A percentile compares a stretch with the other conserved stretches of the same genome.
Evolutionary conservation across 352 stramenopile species (phyloP).

Genomic region (Phytophthora aleatoria): DNA sequence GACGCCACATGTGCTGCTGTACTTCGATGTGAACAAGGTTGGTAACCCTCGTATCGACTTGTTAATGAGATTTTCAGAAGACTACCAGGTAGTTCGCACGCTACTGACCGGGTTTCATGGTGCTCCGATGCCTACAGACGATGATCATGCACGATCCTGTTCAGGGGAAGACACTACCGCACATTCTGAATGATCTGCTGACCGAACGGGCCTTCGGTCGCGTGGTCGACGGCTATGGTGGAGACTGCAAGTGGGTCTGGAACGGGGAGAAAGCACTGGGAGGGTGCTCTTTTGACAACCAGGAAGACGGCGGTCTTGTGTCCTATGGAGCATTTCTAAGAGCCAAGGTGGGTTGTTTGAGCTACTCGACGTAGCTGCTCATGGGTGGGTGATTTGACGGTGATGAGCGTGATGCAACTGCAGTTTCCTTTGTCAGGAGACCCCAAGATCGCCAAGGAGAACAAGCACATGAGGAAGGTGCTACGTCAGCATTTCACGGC

Average conservation of each 20-base stretch:
- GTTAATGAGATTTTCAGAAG: not conserved
- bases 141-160: conserved; percentile 86
- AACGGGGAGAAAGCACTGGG: conserved; percentile 37
- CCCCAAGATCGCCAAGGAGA: conserved; percentile 42
- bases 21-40: conserved; percentile 87
- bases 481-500: conserved; percentile 70
- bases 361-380: not conserved
- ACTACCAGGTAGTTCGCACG: not conserved
- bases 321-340: conserved; percentile 74
- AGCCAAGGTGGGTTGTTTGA: conserved; percentile 42
- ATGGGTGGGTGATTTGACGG: conserved; percentile 1
- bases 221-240: conserved; percentile 24
- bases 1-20: conserved; percentile 63
- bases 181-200: conserved; percentile 82
- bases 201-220: conserved; percentile 56
- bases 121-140: conserved; percentile 43
- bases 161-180: conserved; percentile 71
- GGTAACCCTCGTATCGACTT: not conserved
- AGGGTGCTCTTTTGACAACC: not conserved
- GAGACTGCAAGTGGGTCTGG: conserved; percentile 50
- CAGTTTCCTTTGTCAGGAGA: conserved; percentile 68
- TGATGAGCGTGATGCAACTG: conserved; percentile 8
- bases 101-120: conserved; percentile 1
- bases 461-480: conserved; percentile 70
- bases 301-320: conserved; percentile 21